Conservation (phyloP, 164 flowering plant genomes). For the Santalum album region DNA sequence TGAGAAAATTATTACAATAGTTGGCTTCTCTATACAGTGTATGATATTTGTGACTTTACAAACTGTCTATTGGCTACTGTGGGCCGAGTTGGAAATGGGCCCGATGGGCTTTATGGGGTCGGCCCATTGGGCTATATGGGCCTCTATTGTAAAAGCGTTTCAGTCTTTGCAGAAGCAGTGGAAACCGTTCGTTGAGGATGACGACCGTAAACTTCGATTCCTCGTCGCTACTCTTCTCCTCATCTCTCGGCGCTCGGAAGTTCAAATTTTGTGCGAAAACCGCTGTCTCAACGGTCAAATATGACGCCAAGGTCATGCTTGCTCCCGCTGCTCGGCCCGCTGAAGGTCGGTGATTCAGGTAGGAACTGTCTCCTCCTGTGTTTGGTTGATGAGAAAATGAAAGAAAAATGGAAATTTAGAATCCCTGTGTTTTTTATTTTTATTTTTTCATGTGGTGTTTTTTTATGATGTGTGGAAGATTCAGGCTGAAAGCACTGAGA, state of each 20-base stretch:
- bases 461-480: too few species aligned
- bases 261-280: conserved; percentile 21
- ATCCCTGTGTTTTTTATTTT: neutral
- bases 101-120: too few species aligned
- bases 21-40: too few species aligned
- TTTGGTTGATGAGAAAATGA: neutral
- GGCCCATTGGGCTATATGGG: too few species aligned
- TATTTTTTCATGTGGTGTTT: neutral
- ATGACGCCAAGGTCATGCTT: conserved; percentile 2
- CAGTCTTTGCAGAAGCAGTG: neutral
- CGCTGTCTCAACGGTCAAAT: conserved; percentile 13
- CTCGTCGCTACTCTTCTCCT: conserved; percentile 12
- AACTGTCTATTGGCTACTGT: too few species aligned
- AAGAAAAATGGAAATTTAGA: neutral
- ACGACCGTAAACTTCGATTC: neutral
- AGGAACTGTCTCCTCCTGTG: neutral
- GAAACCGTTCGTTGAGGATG: conserved; percentile 15
- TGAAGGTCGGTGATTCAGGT: conserved; percentile 7
- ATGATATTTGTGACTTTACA: too few species aligned
- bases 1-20: too few species aligned
- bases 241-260: conserved; percentile 5
- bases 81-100: too few species aligned
- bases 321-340: conserved; percentile 3
- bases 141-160: too few species aligned
- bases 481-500: neutral